A percentile compares a stretch with the other conserved stretches of the same genome.
Conservation (phyloP, 306 rosid species). For the Lablab purpureus region DNA sequence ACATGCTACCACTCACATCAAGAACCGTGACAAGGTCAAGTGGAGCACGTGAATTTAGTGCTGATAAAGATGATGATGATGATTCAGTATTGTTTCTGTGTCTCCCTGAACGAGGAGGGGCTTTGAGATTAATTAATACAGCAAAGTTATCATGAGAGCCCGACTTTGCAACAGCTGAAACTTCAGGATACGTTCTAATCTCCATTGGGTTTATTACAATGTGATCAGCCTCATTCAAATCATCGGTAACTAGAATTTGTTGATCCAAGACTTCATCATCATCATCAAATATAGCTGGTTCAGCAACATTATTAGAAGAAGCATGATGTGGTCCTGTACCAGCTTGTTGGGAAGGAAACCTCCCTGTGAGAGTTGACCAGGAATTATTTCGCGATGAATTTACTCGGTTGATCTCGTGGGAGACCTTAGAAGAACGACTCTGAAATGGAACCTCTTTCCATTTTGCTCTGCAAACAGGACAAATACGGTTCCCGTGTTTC, state of each 20-base stretch:
- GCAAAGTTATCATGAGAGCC: constrained; percentile 66
- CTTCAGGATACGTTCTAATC: constrained; percentile 76
- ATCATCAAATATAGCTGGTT: constrained; percentile 77
- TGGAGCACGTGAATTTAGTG: constrained; percentile 68
- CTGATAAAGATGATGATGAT: constrained; percentile 27
- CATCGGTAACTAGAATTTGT: constrained; percentile 44
- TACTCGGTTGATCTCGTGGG: constrained; percentile 55
- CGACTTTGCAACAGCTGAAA: constrained; percentile 76
- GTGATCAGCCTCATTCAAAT: constrained; percentile 45
- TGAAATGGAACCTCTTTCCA: constrained; percentile 97
- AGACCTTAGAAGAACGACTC: constrained; percentile 57
- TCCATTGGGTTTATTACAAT: constrained; percentile 54
- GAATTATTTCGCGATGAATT: constrained; percentile 56
- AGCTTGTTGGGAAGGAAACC: constrained; percentile 62
- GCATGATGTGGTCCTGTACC: constrained; percentile 52
- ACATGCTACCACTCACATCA: constrained; percentile 98
- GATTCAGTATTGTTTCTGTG: constrained; percentile 35
- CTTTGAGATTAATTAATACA: constrained; percentile 82
- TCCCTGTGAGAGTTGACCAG: constrained; percentile 59
- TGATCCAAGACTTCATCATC: constrained; percentile 82
- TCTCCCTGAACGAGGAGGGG: constrained; percentile 61
- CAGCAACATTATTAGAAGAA: constrained; percentile 56
- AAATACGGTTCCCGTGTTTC: constrained; percentile 83
- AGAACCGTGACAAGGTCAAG: constrained; percentile 94
- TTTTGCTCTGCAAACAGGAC: constrained; percentile 92